A percentile compares a stretch with the other conserved stretches of the same genome.
Conservation (phyloP, 257 asterid species). For the Primulina huaijiensis region DNA sequence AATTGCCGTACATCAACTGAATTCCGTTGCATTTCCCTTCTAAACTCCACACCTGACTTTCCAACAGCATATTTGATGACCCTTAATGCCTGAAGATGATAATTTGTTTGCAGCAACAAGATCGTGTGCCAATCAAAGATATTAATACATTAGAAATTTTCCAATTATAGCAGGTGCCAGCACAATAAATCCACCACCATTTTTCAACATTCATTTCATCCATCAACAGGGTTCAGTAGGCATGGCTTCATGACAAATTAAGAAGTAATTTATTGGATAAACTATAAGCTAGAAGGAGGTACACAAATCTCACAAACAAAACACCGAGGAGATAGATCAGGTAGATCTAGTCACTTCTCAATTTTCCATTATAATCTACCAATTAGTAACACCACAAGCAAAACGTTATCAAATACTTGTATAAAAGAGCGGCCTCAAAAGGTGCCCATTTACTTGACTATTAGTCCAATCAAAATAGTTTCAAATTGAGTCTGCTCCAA, state of each 20-base stretch:
- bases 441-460: slow-evolving; percentile 10
- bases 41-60: slow-evolving; percentile 90
- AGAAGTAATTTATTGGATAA: slow-evolving; percentile 21
- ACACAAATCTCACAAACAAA: slow-evolving; percentile 10
- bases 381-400: slow-evolving; percentile 15
- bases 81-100: slow-evolving; percentile 66
- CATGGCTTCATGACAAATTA: slow-evolving; percentile 7
- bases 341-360: slow-evolving; percentile 9
- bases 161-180: slow-evolving; percentile 5
- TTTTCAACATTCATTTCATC: slow-evolving; percentile 4
- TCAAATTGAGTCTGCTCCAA: slow-evolving; percentile 2
- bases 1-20: slow-evolving; percentile 83
- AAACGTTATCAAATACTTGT: slow-evolving; percentile 3
- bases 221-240: background rate
- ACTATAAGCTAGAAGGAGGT: slow-evolving; percentile 19
- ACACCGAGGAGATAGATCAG: background rate
- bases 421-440: slow-evolving; percentile 13
- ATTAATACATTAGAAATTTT: background rate
- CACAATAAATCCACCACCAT: slow-evolving; percentile 4
- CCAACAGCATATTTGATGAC: slow-evolving; percentile 87
- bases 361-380: slow-evolving; percentile 8
- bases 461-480: slow-evolving; percentile 7
- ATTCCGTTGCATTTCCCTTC: slow-evolving; percentile 98
- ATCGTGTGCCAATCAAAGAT: slow-evolving; percentile 5
- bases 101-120: slow-evolving; percentile 7